Evolutionary conservation across 2,329 filamentous ascomycete species (phyloP).

Genomic region (Capronia americana): DNA sequence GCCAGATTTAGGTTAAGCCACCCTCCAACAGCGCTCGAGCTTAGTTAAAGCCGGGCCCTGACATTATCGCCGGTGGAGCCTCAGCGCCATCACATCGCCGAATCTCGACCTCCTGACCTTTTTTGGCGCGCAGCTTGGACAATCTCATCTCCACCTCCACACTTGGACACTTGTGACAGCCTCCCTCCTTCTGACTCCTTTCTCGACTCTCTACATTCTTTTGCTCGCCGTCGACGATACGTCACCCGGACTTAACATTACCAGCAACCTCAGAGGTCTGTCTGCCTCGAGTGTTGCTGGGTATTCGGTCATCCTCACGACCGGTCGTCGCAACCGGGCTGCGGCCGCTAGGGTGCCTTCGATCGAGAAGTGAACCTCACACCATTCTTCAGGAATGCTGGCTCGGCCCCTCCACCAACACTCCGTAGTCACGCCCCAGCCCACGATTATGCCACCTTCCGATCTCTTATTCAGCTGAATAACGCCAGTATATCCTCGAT

Average conservation of each 20-base stretch:
- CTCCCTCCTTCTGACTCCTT: conserved; percentile 11
- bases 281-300: conserved; percentile 30
- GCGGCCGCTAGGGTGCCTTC: neutral
- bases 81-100: neutral
- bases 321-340: neutral
- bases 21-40: neutral
- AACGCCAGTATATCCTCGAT: conserved; percentile 17
- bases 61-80: conserved; percentile 14
- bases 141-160: conserved; percentile 16
- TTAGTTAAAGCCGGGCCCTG: conserved; percentile 13
- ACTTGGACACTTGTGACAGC: conserved; percentile 8
- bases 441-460: conserved; percentile 27
- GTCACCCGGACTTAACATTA: conserved; percentile 4
- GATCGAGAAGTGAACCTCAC: neutral
- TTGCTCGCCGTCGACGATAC: neutral
- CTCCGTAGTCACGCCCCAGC: neutral
- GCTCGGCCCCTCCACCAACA: conserved; percentile 1
- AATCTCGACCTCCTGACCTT: conserved; percentile 11
- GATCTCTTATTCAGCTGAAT: conserved; percentile 24
- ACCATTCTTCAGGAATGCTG: conserved; percentile 20
- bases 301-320: neutral
- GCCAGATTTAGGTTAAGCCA: conserved; percentile 9
- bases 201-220: conserved; percentile 6
- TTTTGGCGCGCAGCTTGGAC: conserved; percentile 6
- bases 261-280: conserved; percentile 28